Conservation (phyloP, 106 monocot species). For the Apostasia ramifera region DNA sequence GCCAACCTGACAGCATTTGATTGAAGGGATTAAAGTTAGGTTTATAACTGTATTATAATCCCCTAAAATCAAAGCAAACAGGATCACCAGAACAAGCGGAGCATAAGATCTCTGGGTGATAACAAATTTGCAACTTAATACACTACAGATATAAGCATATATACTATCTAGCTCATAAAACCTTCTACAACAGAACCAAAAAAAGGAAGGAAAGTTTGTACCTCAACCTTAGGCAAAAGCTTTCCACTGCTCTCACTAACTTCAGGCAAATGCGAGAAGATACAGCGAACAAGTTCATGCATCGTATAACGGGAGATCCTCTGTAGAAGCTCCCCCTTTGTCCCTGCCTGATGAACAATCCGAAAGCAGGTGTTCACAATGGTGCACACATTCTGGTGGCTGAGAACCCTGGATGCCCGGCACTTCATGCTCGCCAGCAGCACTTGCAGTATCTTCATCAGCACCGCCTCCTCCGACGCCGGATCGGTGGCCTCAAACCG, state of each 20-base stretch:
- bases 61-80: too few species aligned
- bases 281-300: slow-evolving; percentile 61
- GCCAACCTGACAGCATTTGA: too few species aligned
- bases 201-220: slow-evolving; percentile 1
- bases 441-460: slow-evolving; percentile 70
- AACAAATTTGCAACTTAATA: too few species aligned
- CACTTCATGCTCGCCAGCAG: slow-evolving; percentile 56
- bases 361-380: slow-evolving; percentile 78
- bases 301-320: slow-evolving; percentile 66
- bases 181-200: too few species aligned
- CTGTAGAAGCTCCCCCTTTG: slow-evolving; percentile 76
- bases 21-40: too few species aligned
- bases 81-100: too few species aligned
- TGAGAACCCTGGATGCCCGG: slow-evolving; percentile 39
- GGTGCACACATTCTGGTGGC: slow-evolving; percentile 67
- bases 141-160: too few species aligned
- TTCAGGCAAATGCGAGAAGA: slow-evolving; percentile 43
- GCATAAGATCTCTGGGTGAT: too few species aligned
- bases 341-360: slow-evolving; percentile 67
- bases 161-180: too few species aligned
- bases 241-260: neutral
- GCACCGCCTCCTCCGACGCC: slow-evolving; percentile 67
- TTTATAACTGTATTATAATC: too few species aligned
- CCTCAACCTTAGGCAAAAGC: slow-evolving; percentile 16
- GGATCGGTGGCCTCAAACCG: slow-evolving; percentile 83